A percentile compares a stretch with the other conserved stretches of the same genome.
phyloP scores from a whole-genome alignment of 352 stramenopile genomes.

The Saprolegnia parasitica region DNA sequence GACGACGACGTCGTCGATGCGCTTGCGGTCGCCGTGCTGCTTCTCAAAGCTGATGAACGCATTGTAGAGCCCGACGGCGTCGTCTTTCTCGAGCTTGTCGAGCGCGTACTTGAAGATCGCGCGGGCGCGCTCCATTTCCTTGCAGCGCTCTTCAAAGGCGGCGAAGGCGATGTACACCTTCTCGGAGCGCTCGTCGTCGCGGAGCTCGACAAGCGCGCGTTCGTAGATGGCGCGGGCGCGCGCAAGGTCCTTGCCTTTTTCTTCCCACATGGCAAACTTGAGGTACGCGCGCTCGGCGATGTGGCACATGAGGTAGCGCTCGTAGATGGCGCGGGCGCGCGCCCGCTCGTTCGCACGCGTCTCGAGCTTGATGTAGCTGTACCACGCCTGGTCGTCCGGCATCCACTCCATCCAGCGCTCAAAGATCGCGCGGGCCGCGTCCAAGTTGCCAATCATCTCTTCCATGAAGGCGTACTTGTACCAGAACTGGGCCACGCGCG shows the following conservation, averaged over 20 bases:
- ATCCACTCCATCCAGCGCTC: slow-evolving; percentile 97
- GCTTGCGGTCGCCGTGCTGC: slow-evolving; percentile 94
- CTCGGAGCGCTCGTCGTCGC: slow-evolving; percentile 71
- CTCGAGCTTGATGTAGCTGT: slow-evolving; percentile 98
- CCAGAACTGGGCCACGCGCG: slow-evolving; percentile 97
- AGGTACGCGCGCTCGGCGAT: slow-evolving; percentile 90
- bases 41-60: slow-evolving; percentile 98
- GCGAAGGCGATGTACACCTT: slow-evolving; percentile 93
- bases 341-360: slow-evolving; percentile 84
- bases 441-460: slow-evolving; percentile 96
- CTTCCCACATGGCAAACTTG: slow-evolving; percentile 99
- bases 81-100: slow-evolving; percentile 73
- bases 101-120: slow-evolving; percentile 86
- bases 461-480: slow-evolving; percentile 99
- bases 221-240: slow-evolving; percentile 94
- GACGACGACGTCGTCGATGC: slow-evolving; percentile 95
- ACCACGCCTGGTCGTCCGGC: slow-evolving; percentile 97
- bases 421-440: slow-evolving; percentile 93
- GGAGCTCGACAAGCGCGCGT: slow-evolving; percentile 89
- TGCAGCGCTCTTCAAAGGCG: slow-evolving; percentile 96
- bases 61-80: slow-evolving; percentile 92
- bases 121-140: slow-evolving; percentile 88
- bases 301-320: slow-evolving; percentile 91
- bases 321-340: slow-evolving; percentile 89
- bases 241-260: slow-evolving; percentile 92